Evolutionary conservation across 75 land plant species (phyloP).

Genomic region (Selaginella tamariscina): DNA sequence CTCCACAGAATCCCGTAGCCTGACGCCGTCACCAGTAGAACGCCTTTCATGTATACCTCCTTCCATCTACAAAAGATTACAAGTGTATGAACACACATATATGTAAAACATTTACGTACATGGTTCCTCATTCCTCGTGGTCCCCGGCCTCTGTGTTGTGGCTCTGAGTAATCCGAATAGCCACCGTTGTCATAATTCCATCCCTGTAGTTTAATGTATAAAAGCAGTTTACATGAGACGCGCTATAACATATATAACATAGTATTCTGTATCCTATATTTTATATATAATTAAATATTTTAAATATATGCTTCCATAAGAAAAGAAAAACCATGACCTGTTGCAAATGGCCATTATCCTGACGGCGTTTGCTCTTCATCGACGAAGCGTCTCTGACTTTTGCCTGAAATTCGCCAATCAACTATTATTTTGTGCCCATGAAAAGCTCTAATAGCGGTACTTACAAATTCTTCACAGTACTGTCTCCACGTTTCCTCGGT

Average conservation of each 20-base stretch:
- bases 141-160: neutral
- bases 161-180: neutral
- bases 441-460: neutral
- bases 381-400: neutral
- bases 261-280: no score
- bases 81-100: neutral
- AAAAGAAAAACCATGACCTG: neutral
- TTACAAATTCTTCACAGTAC: slow-evolving; percentile 74
- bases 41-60: neutral
- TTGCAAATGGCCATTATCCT: neutral
- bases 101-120: neutral
- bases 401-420: neutral
- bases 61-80: neutral
- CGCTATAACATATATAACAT: no score
- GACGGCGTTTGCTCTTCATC: neutral
- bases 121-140: neutral
- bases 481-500: slow-evolving; percentile 84
- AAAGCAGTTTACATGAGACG: no score
- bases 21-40: neutral
- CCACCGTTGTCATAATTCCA: neutral
- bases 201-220: neutral
- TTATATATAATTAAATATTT: no score
- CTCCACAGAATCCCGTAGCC: neutral
- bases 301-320: neutral
- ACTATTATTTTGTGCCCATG: neutral